phyloP scores from a whole-genome alignment of 768 basidiomycete species.

The Russula earlei region DNA sequence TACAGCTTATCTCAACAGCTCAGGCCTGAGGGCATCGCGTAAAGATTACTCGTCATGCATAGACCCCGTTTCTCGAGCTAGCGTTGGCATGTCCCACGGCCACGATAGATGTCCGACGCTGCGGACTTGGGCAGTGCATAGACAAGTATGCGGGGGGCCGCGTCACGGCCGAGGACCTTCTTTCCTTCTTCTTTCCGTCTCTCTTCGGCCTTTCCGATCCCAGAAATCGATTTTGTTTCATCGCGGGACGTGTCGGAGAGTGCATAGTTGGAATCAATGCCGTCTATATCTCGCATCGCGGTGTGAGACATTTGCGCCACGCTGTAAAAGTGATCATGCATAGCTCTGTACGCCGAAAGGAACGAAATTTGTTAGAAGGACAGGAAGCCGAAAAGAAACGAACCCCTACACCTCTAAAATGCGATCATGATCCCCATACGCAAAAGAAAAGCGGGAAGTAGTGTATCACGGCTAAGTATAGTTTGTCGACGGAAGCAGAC shows the following conservation, averaged over 20 bases:
- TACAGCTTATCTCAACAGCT: too few relatives aligned
- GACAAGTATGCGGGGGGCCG: constrained; percentile 41
- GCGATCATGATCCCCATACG: constrained; percentile 77
- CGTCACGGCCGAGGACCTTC: constrained; percentile 38
- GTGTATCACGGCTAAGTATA: constrained; percentile 56
- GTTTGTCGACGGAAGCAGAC: not conserved
- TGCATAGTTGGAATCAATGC: constrained; percentile 37
- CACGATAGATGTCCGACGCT: constrained; percentile 44
- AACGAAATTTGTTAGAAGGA: not conserved
- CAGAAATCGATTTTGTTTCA: not conserved
- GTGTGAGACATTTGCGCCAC: constrained; percentile 46
- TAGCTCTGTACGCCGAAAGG: constrained; percentile 54
- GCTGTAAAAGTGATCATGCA: constrained; percentile 48
- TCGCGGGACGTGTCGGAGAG: constrained; percentile 18
- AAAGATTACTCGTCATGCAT: not conserved
- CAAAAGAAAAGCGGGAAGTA: constrained; percentile 84
- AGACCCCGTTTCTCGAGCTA: constrained; percentile 24
- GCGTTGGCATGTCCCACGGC: constrained; percentile 51
- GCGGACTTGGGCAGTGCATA: constrained; percentile 39
- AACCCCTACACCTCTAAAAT: constrained; percentile 52
- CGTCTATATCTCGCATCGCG: constrained; percentile 46
- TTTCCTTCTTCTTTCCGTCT: constrained; percentile 7
- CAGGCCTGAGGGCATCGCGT: not conserved
- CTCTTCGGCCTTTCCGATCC: not conserved
- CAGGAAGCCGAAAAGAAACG: not conserved